Evolutionary conservation across 208 protist genomes (phyloP), one percentile per base, ranked within the genome.

Genomic region (Wallacemonas sp.): DNA sequence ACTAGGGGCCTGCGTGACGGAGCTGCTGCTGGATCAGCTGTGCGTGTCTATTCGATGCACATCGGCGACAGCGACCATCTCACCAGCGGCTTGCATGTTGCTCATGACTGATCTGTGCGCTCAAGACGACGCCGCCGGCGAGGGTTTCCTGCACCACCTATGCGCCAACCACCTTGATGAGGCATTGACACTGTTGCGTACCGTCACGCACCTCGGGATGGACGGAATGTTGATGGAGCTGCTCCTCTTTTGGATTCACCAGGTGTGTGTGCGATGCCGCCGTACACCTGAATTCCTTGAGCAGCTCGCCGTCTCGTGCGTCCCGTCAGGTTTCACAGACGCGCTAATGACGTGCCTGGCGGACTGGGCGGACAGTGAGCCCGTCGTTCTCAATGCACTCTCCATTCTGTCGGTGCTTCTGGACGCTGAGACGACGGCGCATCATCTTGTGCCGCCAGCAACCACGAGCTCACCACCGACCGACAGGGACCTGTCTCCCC

Each of bases 371-470:
- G 66, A 76, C 26, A 63, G 70, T 22, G 76, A 73, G 34, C 62
- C 71, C 17, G 64, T 82, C 29, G 63, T 75, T 46, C 52, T 63
- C 6, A 82, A 82, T 53, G 63, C 70, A 6, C 71, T 82, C 50
- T 58, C 41, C 15, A 45, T 68, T 15, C 37, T 71, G 46, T 5
- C 41, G 15, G 24, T 53, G 12, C 30, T 39, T 5, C 30, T 65
- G 44, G n/a, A 6, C 33, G 2, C 12, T 3, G 45, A 10, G 15
- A 65, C 60, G 19, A 65, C 60, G 10, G 45, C 34, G 33, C 17
- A 44, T 9, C 26, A n/a, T 21, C 6, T 65, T 21, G 15, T 29
- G 58, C 3, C 38, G 1, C 15, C 8, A 6, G 36, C 6, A 21
- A 21, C n/a, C n/a, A n/a, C n/a, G n/a, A n/a, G n/a, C n/a, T n/a